phyloP scores from a whole-genome alignment of 2,329 filamentous ascomycete genomes.

The Colletotrichum incanum region DNA sequence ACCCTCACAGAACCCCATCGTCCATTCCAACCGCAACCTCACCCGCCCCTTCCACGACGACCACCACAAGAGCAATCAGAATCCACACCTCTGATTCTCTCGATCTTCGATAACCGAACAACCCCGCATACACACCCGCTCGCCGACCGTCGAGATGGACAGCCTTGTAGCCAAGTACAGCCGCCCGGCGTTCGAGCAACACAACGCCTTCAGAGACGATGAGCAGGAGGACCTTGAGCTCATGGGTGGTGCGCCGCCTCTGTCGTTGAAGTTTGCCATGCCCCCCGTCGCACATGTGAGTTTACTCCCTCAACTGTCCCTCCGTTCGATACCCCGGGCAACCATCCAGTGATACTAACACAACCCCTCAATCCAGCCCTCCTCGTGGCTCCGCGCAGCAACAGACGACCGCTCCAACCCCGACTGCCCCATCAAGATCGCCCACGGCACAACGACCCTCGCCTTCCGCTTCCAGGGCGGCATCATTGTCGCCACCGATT shows the following conservation, averaged over 20 bases:
- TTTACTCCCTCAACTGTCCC: conserved; percentile 40
- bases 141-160: conserved; percentile 76
- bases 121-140: background rate
- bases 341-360: conserved; percentile 30
- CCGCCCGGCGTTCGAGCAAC: conserved; percentile 79
- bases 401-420: conserved; percentile 98
- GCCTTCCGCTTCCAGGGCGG: conserved; percentile 98
- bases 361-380: conserved; percentile 71
- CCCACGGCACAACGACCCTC: conserved; percentile 97
- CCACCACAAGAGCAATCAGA: conserved; percentile 29
- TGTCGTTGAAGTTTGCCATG: conserved; percentile 95
- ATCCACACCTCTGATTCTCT: background rate
- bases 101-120: background rate
- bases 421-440: conserved; percentile 98
- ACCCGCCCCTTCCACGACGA: conserved; percentile 14
- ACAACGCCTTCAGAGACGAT: conserved; percentile 68
- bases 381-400: conserved; percentile 94
- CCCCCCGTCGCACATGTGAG: conserved; percentile 91
- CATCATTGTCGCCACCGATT: conserved; percentile 98
- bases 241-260: conserved; percentile 71
- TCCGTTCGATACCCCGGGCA: background rate
- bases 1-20: conserved; percentile 45
- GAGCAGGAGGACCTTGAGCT: conserved; percentile 83
- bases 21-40: conserved; percentile 41
- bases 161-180: conserved; percentile 94